A percentile compares a stretch with the other conserved stretches of the same genome.
Evolutionary conservation across 352 stramenopile genomes (phyloP).

Genomic region (Globisporangium perplexum): DNA sequence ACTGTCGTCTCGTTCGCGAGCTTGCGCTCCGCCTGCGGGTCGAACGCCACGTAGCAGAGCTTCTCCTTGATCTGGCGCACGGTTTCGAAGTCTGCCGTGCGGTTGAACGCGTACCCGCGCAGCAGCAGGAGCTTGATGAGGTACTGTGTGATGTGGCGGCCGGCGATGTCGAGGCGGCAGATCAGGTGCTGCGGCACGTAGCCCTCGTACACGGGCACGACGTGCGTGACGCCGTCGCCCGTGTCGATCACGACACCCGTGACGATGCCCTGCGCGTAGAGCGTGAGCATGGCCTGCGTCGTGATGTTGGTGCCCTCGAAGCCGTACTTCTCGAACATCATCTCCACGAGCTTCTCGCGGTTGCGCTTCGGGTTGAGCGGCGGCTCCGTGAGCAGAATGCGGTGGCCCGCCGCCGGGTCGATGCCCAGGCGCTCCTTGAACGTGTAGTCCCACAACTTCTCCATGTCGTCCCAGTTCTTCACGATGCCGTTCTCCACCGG

Average conservation of each 20-base stretch:
- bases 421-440: conserved; percentile 89
- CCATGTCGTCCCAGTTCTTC: conserved; percentile 97
- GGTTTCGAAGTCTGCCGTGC: conserved; percentile 91
- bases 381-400: conserved; percentile 91
- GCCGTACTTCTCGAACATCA: conserved; percentile 93
- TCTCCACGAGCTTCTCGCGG: conserved; percentile 88
- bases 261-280: conserved; percentile 89
- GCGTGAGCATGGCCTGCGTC: conserved; percentile 91
- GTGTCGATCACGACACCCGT: conserved; percentile 92
- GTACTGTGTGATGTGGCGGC: conserved; percentile 88
- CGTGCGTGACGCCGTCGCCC: conserved; percentile 91
- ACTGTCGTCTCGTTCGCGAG: conserved; percentile 90
- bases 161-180: conserved; percentile 87
- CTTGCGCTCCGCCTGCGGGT: conserved; percentile 82
- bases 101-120: conserved; percentile 90
- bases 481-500: conserved; percentile 96
- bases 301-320: conserved; percentile 89
- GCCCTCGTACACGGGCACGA: conserved; percentile 89
- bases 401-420: conserved; percentile 56
- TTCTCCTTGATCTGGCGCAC: conserved; percentile 94
- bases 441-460: conserved; percentile 96
- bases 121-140: conserved; percentile 88
- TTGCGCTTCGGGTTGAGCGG: conserved; percentile 91
- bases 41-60: conserved; percentile 91
- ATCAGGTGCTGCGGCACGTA: conserved; percentile 74